Base-by-base conservation (phyloP, 495 filamentous ascomycete species). In the Lasiosphaeria miniovina region DNA sequence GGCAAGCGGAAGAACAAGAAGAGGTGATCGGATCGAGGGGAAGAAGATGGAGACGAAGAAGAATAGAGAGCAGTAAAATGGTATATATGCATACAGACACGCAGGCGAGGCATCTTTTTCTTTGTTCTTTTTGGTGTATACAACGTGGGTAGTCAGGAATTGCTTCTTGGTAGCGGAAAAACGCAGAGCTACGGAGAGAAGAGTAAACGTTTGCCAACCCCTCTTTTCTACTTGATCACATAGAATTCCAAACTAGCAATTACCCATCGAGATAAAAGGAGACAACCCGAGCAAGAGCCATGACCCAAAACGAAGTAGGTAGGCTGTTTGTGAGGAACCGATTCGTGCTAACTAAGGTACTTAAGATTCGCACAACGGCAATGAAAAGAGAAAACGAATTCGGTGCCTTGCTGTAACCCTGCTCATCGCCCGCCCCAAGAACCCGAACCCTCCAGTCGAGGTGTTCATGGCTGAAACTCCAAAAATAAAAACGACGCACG, bases 1-100 rank as follows among this genome's bases (percentile, higher is more conserved):
- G 75, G 68, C 67, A 80, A 80, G 67, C 67, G 74, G 54, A 77
- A 77, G 65, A 69, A 61, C 63, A 81, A 77, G 74, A 81, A 81
- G 69, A 72, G 71, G 67, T 79, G 54, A 56, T 43, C 14, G 50
- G 48, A 15, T 17, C 8, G 38, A 15, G 12, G 8, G 36, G 38
- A 38, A 51, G 32, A 31, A 54, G 48, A 40, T 40, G 45, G 54
- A 24, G 24, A 24, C 24, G 24, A 24, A 24, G 24, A 24, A 24
- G 24, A 24, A 24, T 0, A 24, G 24, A 24, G 24, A 24, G 24
- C 24, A 2, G 24, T 24, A 24, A 24, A 24, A 24, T 24, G 24
- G 24, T 24, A 24, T 24, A 24, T 24, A 24, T 24, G 24, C 24
- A 24, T 24, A 24, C 24, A 24, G 24, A 2, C 24, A 24, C 24